Percentiles rank a stretch among this genome's conserved stretches.
Conservation (phyloP, 805 yeast genomes). For the Henningerozyma blattae region DNA sequence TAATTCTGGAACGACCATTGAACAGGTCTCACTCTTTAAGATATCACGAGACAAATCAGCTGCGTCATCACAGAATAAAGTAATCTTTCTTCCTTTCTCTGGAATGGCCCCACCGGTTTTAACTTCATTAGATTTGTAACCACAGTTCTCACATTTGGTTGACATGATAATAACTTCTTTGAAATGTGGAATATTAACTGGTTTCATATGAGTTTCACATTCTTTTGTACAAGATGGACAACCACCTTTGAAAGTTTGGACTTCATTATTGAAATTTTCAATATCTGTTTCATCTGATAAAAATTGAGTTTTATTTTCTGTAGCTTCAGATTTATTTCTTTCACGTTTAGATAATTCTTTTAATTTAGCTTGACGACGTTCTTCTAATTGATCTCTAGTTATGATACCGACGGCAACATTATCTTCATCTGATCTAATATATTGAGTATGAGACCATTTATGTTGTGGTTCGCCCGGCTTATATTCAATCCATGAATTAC, state of each 20-base stretch:
- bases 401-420: constrained; percentile 74
- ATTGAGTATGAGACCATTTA: constrained; percentile 81
- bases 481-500: constrained; percentile 93
- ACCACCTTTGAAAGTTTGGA: constrained; percentile 83
- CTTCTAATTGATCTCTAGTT: constrained; percentile 41
- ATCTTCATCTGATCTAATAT: constrained; percentile 78
- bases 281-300: constrained; percentile 64
- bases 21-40: constrained; percentile 88
- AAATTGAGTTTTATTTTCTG: constrained; percentile 31
- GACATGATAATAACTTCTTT: constrained; percentile 96
- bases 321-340: constrained; percentile 19
- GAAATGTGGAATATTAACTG: constrained; percentile 94
- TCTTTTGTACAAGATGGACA: constrained; percentile 75
- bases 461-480: constrained; percentile 78
- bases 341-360: constrained; percentile 25
- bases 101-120: constrained; percentile 98
- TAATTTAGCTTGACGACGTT: constrained; percentile 26
- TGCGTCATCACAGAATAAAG: constrained; percentile 62
- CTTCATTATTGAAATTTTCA: constrained; percentile 79
- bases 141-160: constrained; percentile 84
- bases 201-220: constrained; percentile 92
- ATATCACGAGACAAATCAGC: constrained; percentile 91
- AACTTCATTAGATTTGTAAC: constrained; percentile 93
- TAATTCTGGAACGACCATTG: constrained; percentile 74
- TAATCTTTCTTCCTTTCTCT: constrained; percentile 62